A percentile compares a stretch with the other conserved stretches of the same genome.
phyloP scores from a whole-genome alignment of 1,139 yeast species.

The Scheffersomyces titani region DNA sequence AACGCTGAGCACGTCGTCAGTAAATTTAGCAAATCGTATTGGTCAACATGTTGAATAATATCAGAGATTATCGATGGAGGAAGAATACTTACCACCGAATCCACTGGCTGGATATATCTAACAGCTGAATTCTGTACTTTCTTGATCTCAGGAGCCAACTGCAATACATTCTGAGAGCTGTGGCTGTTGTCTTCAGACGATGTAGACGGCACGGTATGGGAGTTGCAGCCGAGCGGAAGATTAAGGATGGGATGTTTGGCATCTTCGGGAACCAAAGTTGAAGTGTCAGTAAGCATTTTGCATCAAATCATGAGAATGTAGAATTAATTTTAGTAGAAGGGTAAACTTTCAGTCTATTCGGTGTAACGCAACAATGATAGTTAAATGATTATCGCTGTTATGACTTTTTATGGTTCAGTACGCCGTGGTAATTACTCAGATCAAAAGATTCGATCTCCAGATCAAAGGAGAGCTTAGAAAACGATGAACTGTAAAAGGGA shows the following conservation, averaged over 20 bases:
- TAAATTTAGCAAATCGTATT: constrained; percentile 32
- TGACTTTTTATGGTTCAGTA: too few species aligned
- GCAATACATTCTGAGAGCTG: background rate
- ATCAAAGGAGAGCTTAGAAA: background rate
- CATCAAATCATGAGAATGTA: background rate
- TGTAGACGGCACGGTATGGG: background rate
- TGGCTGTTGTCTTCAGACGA: background rate
- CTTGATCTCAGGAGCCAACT: background rate
- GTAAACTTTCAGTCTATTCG: too few species aligned
- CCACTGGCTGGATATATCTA: constrained; percentile 6
- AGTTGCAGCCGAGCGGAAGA: background rate
- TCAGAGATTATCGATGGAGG: constrained; percentile 16
- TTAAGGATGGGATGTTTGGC: background rate
- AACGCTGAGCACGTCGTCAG: constrained; percentile 25
- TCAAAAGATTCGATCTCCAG: background rate
- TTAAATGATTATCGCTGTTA: too few species aligned
- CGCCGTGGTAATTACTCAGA: too few species aligned
- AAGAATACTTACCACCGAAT: constrained; percentile 9
- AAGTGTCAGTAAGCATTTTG: background rate
- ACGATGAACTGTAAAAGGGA: background rate
- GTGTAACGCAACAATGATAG: too few species aligned
- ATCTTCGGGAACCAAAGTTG: background rate
- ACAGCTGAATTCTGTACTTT: background rate
- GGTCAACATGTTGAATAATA: constrained; percentile 25
- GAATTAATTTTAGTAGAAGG: too few species aligned